These are phyloP conservation scores for Xylariaceae sp. DNA, from an alignment of 2,329 filamentous ascomycete species.

Conservation along the genomic window DNA sequence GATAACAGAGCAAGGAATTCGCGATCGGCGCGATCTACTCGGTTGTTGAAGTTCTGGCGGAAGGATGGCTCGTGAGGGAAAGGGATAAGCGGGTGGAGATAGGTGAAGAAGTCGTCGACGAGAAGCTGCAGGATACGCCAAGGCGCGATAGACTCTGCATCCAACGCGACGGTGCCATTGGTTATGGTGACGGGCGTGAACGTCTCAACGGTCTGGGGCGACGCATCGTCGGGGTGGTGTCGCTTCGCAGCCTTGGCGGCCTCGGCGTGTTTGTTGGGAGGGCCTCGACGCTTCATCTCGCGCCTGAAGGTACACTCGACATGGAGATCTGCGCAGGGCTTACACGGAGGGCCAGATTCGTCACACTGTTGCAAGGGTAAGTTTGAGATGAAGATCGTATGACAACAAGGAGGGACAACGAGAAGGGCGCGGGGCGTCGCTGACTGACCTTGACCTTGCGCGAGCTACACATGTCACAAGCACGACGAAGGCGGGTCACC, in stretches of 20 bases:
- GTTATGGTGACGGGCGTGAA: constrained; percentile 45
- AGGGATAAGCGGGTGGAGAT: constrained; percentile 72
- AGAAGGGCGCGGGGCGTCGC: background rate
- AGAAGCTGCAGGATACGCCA: constrained; percentile 65
- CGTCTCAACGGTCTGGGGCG: constrained; percentile 44
- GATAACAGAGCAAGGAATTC: constrained; percentile 69
- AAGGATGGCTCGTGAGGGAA: constrained; percentile 80
- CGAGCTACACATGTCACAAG: constrained; percentile 61
- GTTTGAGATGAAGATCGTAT: background rate
- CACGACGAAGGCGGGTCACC: constrained; percentile 55
- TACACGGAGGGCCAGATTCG: constrained; percentile 54
- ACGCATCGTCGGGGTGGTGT: constrained; percentile 38
- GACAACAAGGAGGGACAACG: background rate
- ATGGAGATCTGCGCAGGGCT: constrained; percentile 54
- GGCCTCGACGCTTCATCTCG: constrained; percentile 57
- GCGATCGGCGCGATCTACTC: constrained; percentile 64
- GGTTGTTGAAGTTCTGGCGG: constrained; percentile 62
- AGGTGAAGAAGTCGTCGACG: constrained; percentile 80
- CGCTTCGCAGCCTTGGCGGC: constrained; percentile 54
- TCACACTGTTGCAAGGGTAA: constrained; percentile 41
- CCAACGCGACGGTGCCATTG: constrained; percentile 41
- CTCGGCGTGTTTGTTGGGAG: constrained; percentile 58
- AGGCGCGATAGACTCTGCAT: constrained; percentile 69
- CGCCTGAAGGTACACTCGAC: constrained; percentile 59
- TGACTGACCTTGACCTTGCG: constrained; percentile 55